Percentiles rank a stretch among this genome's conserved stretches.
Conservation (phyloP, 768 basidiomycete species). For the Sporobolomyces pararoseus region DNA sequence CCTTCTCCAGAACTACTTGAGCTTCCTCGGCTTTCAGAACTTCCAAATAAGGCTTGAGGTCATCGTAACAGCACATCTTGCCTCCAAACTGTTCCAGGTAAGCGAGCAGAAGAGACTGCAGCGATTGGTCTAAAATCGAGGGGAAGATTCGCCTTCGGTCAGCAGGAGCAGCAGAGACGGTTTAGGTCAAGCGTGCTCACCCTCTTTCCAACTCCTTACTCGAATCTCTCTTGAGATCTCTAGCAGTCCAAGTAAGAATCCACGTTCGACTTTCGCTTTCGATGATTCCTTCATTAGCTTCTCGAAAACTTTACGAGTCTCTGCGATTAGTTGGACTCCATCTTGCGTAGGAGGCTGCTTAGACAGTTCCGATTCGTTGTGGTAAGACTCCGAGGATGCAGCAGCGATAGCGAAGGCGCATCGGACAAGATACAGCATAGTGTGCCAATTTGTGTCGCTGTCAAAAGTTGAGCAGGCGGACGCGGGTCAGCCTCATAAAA, state of each 20-base stretch:
- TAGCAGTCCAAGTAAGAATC: constrained; percentile 66
- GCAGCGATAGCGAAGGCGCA: constrained; percentile 27
- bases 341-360: not conserved
- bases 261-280: constrained; percentile 64
- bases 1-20: constrained; percentile 57
- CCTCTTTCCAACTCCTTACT: constrained; percentile 48
- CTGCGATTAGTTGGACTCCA: not conserved
- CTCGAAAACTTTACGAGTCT: constrained; percentile 14
- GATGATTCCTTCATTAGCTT: constrained; percentile 21
- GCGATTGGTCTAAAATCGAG: not conserved
- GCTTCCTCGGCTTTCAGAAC: constrained; percentile 54
- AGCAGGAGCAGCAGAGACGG: too few relatives aligned
- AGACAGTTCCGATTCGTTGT: not conserved
- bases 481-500: not conserved
- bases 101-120: constrained; percentile 55
- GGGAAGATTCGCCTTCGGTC: constrained; percentile 44
- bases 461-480: not conserved
- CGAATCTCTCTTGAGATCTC: constrained; percentile 60
- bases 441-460: constrained; percentile 47
- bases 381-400: constrained; percentile 7
- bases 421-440: constrained; percentile 41
- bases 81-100: constrained; percentile 72
- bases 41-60: constrained; percentile 65
- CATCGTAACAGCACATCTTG: constrained; percentile 83
- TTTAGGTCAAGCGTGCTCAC: too few relatives aligned